Evolutionary conservation across 768 basidiomycete genomes (phyloP).

Genomic region (Punctularia strigosozonata): DNA sequence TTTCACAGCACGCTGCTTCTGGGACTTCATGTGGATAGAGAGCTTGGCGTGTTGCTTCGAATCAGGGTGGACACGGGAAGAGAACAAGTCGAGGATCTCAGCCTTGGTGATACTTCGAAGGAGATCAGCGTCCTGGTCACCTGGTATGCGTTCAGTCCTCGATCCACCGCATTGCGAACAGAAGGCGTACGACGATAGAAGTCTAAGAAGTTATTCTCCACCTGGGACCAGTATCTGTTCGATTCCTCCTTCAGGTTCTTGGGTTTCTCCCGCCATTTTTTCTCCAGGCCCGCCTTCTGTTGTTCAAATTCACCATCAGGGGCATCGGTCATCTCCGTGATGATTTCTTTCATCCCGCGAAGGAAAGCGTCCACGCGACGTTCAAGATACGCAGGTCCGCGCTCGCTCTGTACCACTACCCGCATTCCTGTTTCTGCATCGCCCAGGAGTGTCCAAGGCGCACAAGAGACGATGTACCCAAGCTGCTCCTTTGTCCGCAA

Average conservation of each 20-base stretch:
- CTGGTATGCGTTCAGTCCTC: constrained; percentile 24
- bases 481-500: constrained; percentile 93
- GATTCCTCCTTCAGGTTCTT: constrained; percentile 86
- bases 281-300: constrained; percentile 67
- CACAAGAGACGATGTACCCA: constrained; percentile 78
- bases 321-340: constrained; percentile 57
- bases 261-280: constrained; percentile 72
- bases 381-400: constrained; percentile 69
- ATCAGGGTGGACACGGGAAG: constrained; percentile 53
- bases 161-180: neutral
- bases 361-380: constrained; percentile 84
- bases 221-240: constrained; percentile 52
- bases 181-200: constrained; percentile 66
- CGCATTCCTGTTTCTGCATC: constrained; percentile 64
- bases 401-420: constrained; percentile 84
- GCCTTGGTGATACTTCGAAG: constrained; percentile 58
- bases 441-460: constrained; percentile 45
- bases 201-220: constrained; percentile 75
- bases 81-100: constrained; percentile 66
- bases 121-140: constrained; percentile 55
- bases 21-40: constrained; percentile 72
- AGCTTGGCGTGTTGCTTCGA: constrained; percentile 68
- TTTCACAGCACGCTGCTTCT: constrained; percentile 44
- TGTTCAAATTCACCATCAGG: constrained; percentile 75
- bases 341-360: constrained; percentile 49